Evolutionary conservation across 78 protist genomes (phyloP), one percentile per base, ranked within the genome.

Genomic region (Tieghemostelium lacteum): DNA sequence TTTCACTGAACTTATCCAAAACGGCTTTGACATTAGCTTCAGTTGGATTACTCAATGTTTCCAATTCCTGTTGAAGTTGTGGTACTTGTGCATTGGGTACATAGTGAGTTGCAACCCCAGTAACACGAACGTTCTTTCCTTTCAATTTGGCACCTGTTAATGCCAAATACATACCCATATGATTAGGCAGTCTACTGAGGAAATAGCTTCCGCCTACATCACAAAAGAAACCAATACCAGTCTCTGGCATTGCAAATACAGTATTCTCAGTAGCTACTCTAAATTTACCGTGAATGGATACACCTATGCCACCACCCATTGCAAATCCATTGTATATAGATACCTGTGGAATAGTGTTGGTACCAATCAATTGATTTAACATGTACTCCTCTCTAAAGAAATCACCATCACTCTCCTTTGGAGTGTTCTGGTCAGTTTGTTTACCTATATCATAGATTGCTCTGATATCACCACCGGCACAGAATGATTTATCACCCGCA

Each of bases 401-500:
- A 22, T 86, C 50, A 17, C 33, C 8, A n/a, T 22, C 17, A 7
- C 85, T 12, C 45, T 24, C 70, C 75, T 61, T 60, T 29, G 1
- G 66, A 33, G 37, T 67, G 50, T 31, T 33, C 49, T 28, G 76
- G 57, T 16, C 16, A n/a, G 20, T 75, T 58, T 73, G 92, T 40
- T 83, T 34, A 26, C 36, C 33, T 33, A 36, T 28, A 26, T 72
- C 95, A n/a, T 85, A 78, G 65, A 96, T 54, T 31, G 83, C 88
- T 28, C 75, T 55, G 37, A 97, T 74, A 88, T 97, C 98, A 78
- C 98, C 98, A 42, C 98, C 98, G 0, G 98, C 97, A 37, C 98
- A 96, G 73, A 96, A 95, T 4, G 98, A 96, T 73, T 95, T 96
- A 5, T 61, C 97, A 19, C 98, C 98, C 12, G 92, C 93, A 24